A percentile compares a stretch with the other conserved stretches of the same genome.
These are phyloP conservation scores for Aspergillus unguis DNA, from an alignment of 2,329 filamentous ascomycete genomes.

Conservation along the genomic window DNA sequence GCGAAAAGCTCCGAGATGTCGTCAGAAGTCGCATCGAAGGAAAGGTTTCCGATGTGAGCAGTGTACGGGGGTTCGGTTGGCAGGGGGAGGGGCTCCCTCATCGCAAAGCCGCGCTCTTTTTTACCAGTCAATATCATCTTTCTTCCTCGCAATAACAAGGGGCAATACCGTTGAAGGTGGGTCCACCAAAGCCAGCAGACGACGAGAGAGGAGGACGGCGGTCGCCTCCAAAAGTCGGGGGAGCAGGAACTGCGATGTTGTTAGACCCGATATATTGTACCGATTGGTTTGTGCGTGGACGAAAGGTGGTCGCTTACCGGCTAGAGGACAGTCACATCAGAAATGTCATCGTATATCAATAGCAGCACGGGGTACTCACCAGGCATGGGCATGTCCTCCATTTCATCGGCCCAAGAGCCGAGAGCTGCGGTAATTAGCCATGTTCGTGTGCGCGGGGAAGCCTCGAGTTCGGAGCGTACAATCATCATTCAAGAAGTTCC, in stretches of 20 bases:
- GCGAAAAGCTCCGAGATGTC: slow-evolving; percentile 83
- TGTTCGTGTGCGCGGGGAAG: slow-evolving; percentile 18
- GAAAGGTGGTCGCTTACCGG: slow-evolving; percentile 26
- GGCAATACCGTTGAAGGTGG: slow-evolving; percentile 34
- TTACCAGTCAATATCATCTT: slow-evolving; percentile 9
- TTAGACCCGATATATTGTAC: slow-evolving; percentile 18
- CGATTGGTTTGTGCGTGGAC: slow-evolving; percentile 6
- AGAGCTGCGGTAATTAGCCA: slow-evolving; percentile 52
- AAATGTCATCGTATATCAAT: background rate
- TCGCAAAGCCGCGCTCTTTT: slow-evolving; percentile 40
- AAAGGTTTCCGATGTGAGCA: slow-evolving; percentile 92
- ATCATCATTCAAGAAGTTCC: slow-evolving; percentile 89
- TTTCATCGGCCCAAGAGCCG: slow-evolving; percentile 98
- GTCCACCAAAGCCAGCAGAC: slow-evolving; percentile 34
- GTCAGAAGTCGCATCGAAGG: slow-evolving; percentile 83
- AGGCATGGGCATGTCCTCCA: slow-evolving; percentile 77
- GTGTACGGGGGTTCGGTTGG: slow-evolving; percentile 93
- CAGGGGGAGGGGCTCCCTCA: slow-evolving; percentile 71
- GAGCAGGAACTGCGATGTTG: slow-evolving; percentile 35
- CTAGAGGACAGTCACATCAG: slow-evolving; percentile 21
- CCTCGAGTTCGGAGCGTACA: slow-evolving; percentile 57
- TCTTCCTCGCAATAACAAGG: slow-evolving; percentile 11
- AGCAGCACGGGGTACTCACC: slow-evolving; percentile 52
- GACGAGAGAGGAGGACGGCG: slow-evolving; percentile 47
- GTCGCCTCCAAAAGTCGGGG: slow-evolving; percentile 49